Conservation (phyloP, 2,329 filamentous ascomycete genomes). For the Aspergillus intermedius region DNA sequence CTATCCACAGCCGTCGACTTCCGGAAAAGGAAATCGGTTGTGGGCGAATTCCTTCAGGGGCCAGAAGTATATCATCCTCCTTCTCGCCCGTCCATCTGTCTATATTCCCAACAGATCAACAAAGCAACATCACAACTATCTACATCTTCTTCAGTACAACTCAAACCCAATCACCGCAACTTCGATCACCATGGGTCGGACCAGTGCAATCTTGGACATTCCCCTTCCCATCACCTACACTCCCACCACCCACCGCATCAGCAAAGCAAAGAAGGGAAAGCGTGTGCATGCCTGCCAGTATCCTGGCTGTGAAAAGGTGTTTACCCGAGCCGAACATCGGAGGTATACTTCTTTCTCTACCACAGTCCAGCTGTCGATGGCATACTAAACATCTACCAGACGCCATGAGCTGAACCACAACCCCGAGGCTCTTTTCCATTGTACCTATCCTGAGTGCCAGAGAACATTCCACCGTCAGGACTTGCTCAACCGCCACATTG, state of each 20-base stretch:
- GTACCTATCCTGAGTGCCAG: slow-evolving; percentile 38
- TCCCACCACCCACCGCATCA: slow-evolving; percentile 45
- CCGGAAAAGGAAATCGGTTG: too few species aligned
- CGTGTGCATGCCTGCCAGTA: slow-evolving; percentile 44
- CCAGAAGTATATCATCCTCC: background rate
- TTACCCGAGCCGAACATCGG: slow-evolving; percentile 45
- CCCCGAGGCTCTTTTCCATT: slow-evolving; percentile 40
- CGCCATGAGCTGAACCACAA: slow-evolving; percentile 48
- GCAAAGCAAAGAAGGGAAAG: slow-evolving; percentile 49
- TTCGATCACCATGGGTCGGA: slow-evolving; percentile 22
- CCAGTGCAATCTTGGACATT: slow-evolving; percentile 23
- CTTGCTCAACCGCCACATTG: slow-evolving; percentile 43
- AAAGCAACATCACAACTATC: background rate
- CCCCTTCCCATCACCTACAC: slow-evolving; percentile 39
- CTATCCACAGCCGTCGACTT: too few species aligned
- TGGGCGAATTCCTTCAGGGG: background rate
- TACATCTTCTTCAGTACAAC: background rate
- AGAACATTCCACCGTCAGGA: slow-evolving; percentile 45
- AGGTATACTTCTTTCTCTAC: slow-evolving; percentile 19
- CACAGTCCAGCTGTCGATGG: background rate
- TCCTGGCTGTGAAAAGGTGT: slow-evolving; percentile 45
- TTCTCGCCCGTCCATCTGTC: background rate
- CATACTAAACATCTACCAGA: slow-evolving; percentile 16
- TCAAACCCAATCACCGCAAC: slow-evolving; percentile 1
- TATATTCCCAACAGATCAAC: background rate